These are phyloP conservation scores for Pythium periplocum DNA, from an alignment of 352 stramenopile species.

Conservation along the genomic window DNA sequence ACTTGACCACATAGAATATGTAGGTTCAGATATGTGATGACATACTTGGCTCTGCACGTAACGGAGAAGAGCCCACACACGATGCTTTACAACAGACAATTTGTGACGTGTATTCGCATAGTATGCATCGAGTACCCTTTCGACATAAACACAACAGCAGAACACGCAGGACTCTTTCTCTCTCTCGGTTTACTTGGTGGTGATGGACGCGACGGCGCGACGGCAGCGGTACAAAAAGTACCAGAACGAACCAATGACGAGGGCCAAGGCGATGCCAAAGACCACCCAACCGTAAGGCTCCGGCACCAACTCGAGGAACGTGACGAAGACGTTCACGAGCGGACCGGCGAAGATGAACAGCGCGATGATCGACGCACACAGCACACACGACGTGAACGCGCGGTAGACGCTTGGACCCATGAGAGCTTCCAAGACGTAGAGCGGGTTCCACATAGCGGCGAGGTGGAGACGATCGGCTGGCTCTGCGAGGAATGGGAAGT, in stretches of 20 bases:
- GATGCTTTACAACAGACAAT: too few relatives aligned
- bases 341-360: slow-evolving; percentile 66
- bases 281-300: slow-evolving; percentile 51
- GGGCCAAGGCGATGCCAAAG: slow-evolving; percentile 37
- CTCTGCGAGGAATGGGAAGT: slow-evolving; percentile 67
- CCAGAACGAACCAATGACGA: slow-evolving; percentile 30
- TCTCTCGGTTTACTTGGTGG: too few relatives aligned
- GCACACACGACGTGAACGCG: slow-evolving; percentile 56
- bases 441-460: slow-evolving; percentile 78
- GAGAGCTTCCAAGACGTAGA: slow-evolving; percentile 70
- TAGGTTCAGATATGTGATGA: too few relatives aligned
- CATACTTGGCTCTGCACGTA: too few relatives aligned
- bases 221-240: slow-evolving; percentile 60
- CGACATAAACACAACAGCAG: too few relatives aligned
- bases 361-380: slow-evolving; percentile 47
- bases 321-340: slow-evolving; percentile 66
- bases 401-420: slow-evolving; percentile 73
- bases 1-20: too few relatives aligned
- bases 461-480: slow-evolving; percentile 70
- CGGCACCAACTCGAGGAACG: slow-evolving; percentile 56
- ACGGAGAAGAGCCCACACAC: too few relatives aligned
- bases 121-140: too few relatives aligned
- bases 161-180: too few relatives aligned
- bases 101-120: too few relatives aligned
- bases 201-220: slow-evolving; percentile 13